These are phyloP conservation scores for Tarenaya hassleriana DNA, from an alignment of 345 rosid species.

Conservation along the genomic window DNA sequence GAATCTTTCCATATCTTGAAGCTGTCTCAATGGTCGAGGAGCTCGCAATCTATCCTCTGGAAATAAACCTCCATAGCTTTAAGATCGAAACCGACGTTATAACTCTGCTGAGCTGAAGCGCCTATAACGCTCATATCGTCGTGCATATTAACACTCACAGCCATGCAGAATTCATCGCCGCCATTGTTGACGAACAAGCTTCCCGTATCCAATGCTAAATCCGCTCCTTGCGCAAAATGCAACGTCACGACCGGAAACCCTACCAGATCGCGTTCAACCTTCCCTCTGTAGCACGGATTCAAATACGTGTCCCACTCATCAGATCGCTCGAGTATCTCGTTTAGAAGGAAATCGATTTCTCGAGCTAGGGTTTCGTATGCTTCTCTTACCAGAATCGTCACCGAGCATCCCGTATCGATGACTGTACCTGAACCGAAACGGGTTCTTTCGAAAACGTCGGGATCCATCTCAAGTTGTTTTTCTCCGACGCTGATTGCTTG, in stretches of 20 bases:
- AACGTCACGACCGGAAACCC: constrained; percentile 2
- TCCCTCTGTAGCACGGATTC: not conserved
- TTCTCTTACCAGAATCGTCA: not conserved
- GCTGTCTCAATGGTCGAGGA: not conserved
- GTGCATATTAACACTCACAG: not conserved
- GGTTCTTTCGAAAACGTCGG: constrained; percentile 22
- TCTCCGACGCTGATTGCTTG: constrained; percentile 27
- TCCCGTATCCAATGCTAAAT: not conserved
- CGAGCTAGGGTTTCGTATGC: not conserved
- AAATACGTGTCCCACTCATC: not conserved
- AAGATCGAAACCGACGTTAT: not conserved
- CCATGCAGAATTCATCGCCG: not conserved
- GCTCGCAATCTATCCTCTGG: constrained; percentile 5
- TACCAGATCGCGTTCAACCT: not conserved
- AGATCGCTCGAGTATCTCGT: not conserved
- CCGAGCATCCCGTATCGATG: not conserved
- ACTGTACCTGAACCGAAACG: constrained; percentile 16
- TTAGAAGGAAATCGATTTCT: not conserved
- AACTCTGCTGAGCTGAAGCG: not conserved
- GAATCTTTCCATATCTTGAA: too few species aligned
- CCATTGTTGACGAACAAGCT: not conserved
- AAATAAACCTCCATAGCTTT: not conserved
- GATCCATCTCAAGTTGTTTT: constrained; percentile 21
- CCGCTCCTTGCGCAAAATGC: not conserved
- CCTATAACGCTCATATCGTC: not conserved